phyloP scores from a whole-genome alignment of 2,329 filamentous ascomycete genomes.

The Thelonectria blattea region DNA sequence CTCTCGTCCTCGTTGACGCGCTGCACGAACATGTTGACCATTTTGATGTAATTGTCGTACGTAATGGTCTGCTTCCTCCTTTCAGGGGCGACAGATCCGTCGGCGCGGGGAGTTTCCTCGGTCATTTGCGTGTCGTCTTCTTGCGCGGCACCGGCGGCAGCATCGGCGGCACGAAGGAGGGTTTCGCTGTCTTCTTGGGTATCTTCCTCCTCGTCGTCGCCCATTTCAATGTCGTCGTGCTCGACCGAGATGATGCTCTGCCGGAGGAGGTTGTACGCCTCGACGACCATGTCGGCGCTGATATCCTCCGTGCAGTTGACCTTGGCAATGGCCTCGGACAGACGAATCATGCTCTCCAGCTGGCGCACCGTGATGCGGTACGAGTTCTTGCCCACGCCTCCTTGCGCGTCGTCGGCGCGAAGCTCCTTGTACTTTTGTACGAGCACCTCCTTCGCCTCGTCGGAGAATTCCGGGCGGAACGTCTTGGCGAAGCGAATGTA shows the following conservation, averaged over 20 bases:
- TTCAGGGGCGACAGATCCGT: constrained; percentile 43
- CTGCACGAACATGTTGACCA: constrained; percentile 84
- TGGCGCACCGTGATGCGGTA: constrained; percentile 98
- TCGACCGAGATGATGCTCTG: constrained; percentile 98
- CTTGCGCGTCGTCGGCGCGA: constrained; percentile 89
- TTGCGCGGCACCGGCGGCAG: constrained; percentile 52
- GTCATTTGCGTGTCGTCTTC: constrained; percentile 54
- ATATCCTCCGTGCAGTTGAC: constrained; percentile 96
- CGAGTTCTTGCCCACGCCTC: constrained; percentile 90
- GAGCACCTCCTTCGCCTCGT: constrained; percentile 82
- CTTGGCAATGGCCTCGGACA: constrained; percentile 98
- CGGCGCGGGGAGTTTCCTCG: constrained; percentile 42
- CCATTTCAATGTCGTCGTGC: constrained; percentile 95
- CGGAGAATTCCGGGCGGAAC: constrained; percentile 90
- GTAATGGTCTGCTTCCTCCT: constrained; percentile 84
- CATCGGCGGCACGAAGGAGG: constrained; percentile 49
- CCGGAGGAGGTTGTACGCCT: constrained; percentile 88
- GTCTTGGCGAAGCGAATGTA: constrained; percentile 97
- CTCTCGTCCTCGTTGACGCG: constrained; percentile 84
- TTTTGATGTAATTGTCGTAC: constrained; percentile 92
- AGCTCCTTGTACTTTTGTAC: constrained; percentile 97
- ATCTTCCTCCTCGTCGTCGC: constrained; percentile 65
- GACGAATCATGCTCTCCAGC: constrained; percentile 91
- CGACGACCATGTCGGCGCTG: constrained; percentile 81
- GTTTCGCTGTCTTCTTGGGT: constrained; percentile 53